Percentiles rank a stretch among this genome's conserved stretches.
phyloP scores from a whole-genome alignment of 352 stramenopile genomes.

The Albugo candida region DNA sequence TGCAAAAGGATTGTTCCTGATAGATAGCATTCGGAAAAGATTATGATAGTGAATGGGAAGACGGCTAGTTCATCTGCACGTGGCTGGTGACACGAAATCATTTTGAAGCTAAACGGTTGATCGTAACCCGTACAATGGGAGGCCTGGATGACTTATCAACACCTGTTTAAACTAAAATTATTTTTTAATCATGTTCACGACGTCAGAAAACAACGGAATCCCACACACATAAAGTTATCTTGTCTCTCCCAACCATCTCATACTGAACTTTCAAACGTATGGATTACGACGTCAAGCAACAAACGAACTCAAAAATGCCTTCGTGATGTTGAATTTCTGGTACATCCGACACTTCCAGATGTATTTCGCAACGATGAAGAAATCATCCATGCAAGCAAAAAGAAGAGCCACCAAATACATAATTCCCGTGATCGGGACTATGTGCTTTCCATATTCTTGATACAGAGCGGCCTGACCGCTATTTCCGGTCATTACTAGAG shows the following conservation, averaged over 20 bases:
- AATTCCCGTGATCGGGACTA: slow-evolving; percentile 35
- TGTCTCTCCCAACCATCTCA: slow-evolving; percentile 58
- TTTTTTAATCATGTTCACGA: slow-evolving; percentile 33
- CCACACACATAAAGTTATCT: slow-evolving; percentile 56
- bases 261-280: slow-evolving; percentile 80
- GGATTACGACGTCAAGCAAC: slow-evolving; percentile 77
- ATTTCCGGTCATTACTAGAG: slow-evolving; percentile 85
- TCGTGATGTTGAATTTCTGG: slow-evolving; percentile 59
- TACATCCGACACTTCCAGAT: slow-evolving; percentile 38
- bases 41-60: slow-evolving; percentile 73
- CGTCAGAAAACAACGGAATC: slow-evolving; percentile 67
- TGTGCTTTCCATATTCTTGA: slow-evolving; percentile 74
- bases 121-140: slow-evolving; percentile 52
- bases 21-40: slow-evolving; percentile 80
- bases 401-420: slow-evolving; percentile 10
- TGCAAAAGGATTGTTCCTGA: slow-evolving; percentile 71
- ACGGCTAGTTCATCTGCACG: slow-evolving; percentile 64
- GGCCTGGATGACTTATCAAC: slow-evolving; percentile 65
- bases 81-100: slow-evolving; percentile 62
- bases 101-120: slow-evolving; percentile 68
- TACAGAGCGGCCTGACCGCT: slow-evolving; percentile 74
- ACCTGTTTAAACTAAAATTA: no score
- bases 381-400: slow-evolving; percentile 10
- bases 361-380: slow-evolving; percentile 40
- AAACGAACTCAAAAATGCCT: slow-evolving; percentile 77